Conservation (phyloP, 148 eudicot genomes). For the Persicaria tinctoria region DNA sequence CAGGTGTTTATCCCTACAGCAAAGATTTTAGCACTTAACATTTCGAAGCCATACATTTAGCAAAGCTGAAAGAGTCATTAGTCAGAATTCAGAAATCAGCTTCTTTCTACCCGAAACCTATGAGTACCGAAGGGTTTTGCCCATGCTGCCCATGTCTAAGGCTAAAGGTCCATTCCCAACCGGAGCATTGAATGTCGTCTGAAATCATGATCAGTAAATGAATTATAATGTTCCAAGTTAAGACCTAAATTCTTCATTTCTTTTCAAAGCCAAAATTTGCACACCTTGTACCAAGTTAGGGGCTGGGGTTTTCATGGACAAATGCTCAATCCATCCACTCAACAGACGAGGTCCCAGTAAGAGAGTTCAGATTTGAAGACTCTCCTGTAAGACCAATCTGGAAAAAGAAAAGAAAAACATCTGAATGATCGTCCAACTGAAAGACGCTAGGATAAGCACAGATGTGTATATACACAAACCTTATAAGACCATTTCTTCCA, state of each 20-base stretch:
- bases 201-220: neutral
- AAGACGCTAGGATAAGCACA: neutral
- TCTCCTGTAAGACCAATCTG: conserved; percentile 93
- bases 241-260: neutral
- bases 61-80: neutral
- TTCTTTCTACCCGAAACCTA: neutral
- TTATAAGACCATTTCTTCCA: conserved; percentile 93
- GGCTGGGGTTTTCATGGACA: conserved; percentile 54
- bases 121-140: neutral
- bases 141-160: conserved; percentile 71
- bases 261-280: conserved; percentile 1
- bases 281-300: conserved; percentile 79
- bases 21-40: neutral
- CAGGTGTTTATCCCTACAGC: neutral
- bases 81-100: neutral
- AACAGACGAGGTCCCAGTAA: conserved; percentile 64
- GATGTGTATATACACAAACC: conserved; percentile 30
- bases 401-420: conserved; percentile 2
- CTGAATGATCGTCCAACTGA: neutral
- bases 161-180: conserved; percentile 64
- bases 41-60: neutral
- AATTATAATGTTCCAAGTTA: neutral
- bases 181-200: conserved; percentile 65
- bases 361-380: conserved; percentile 67
- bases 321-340: conserved; percentile 64